Base-by-base conservation (phyloP, 2,329 filamentous ascomycete species). In the Epichloe festucae region DNA sequence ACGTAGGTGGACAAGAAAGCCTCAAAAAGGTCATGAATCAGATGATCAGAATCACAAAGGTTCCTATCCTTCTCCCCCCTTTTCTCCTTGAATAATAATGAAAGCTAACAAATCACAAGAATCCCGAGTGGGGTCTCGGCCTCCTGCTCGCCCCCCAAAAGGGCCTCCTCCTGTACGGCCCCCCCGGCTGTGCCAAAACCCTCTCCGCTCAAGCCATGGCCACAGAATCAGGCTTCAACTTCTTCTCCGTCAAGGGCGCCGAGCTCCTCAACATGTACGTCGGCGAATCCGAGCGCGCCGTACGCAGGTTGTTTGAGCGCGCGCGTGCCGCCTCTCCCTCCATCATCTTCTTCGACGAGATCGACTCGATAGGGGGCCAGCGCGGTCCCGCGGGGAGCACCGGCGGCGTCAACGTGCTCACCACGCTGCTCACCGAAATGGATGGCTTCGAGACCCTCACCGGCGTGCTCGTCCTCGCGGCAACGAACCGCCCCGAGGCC, bases 241-340 rank as follows among this genome's bases (percentile, higher is more conserved):
- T 96, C 73, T 84, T 96, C 63, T 85, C 89, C 8, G 87, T 97
- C 57, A 95, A 96, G 69, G 91, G 89, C 27, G 89, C 89, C 38
- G 91, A 96, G 67, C 78, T 96, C 12, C 82, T 95, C 54, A 94
- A 89, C 69, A 95, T 95, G 87, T 97, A 96, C 67, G 90, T 97
- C 17, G 91, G 91, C 55, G 91, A 97, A 66, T 91, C 89, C 2
- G 91, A 97, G 69, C 81, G 89, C 11, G 84, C 85, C 7, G 78
- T 96, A 42, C 82, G 91, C 39, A 85, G 89, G 51, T 80, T 96
- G 1, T 96, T 97, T 65, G 78, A 84, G 50, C 87, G 90, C 59
- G 91, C 91, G 1, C 78, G 86, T 42, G 83, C 85, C n/a, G 90
- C 89, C 8, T 82, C 84, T 49, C 91, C 91, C 0, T 89, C 87